These are phyloP conservation scores for Diaporthe citriasiana DNA, from an alignment of 2,329 filamentous ascomycete genomes.

Conservation along the genomic window DNA sequence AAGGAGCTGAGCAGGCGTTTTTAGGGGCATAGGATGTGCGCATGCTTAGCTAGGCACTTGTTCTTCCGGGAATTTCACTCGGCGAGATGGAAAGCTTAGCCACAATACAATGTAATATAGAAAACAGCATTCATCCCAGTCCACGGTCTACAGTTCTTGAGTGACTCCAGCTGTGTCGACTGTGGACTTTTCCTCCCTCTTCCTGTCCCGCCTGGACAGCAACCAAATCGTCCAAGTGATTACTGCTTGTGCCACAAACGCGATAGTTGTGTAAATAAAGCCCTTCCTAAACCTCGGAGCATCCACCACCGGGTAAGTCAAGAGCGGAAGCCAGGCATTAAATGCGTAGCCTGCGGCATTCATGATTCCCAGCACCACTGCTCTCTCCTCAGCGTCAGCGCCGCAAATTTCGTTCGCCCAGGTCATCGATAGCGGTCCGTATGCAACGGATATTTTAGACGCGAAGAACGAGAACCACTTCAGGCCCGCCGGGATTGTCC, in stretches of 20 bases:
- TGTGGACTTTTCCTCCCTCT: conserved; percentile 37
- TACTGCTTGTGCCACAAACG: conserved; percentile 35
- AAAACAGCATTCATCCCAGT: background rate
- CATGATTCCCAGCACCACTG: conserved; percentile 64
- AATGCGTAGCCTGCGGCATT: conserved; percentile 60
- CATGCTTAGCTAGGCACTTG: no score
- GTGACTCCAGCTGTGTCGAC: conserved; percentile 42
- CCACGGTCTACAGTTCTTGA: background rate
- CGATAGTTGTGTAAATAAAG: conserved; percentile 45
- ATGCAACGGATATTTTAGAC: conserved; percentile 29
- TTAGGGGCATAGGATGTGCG: no score
- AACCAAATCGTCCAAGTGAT: conserved; percentile 41
- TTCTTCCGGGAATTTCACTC: no score
- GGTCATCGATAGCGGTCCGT: conserved; percentile 50
- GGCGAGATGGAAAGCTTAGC: no score
- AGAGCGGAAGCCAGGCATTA: conserved; percentile 59
- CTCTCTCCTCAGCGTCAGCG: conserved; percentile 62
- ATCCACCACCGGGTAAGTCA: conserved; percentile 54
- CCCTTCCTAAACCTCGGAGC: conserved; percentile 58
- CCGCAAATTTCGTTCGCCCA: conserved; percentile 64
- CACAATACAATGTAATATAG: background rate
- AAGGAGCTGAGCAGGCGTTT: no score
- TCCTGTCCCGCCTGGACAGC: conserved; percentile 29
- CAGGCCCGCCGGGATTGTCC: conserved; percentile 37
- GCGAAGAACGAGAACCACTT: conserved; percentile 45